Percentiles rank a stretch among this genome's conserved stretches.
These are phyloP conservation scores for Suillus plorans DNA, from an alignment of 768 basidiomycete genomes.

Conservation along the genomic window DNA sequence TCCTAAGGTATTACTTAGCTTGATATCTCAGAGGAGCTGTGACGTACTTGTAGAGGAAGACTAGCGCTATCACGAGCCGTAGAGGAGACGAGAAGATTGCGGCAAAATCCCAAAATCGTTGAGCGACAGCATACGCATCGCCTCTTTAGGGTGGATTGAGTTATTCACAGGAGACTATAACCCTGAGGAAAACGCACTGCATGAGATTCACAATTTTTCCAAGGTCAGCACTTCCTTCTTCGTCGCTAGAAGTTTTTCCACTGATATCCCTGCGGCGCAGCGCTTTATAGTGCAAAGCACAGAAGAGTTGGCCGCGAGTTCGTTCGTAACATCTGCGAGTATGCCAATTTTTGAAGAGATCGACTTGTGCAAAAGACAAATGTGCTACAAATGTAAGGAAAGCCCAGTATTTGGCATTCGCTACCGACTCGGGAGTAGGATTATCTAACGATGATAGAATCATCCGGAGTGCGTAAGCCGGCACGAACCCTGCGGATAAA, in stretches of 20 bases:
- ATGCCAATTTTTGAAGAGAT: conserved; percentile 65
- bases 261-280: conserved; percentile 58
- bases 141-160: conserved; percentile 41
- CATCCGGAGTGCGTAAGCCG: conserved; percentile 61
- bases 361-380: conserved; percentile 66
- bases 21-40: background rate
- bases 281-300: conserved; percentile 67
- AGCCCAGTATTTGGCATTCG: conserved; percentile 58
- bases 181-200: conserved; percentile 47
- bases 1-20: conserved; percentile 34
- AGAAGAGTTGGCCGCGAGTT: conserved; percentile 70
- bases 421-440: conserved; percentile 38
- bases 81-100: conserved; percentile 62
- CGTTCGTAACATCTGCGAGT: conserved; percentile 69
- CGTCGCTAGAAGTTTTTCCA: conserved; percentile 41
- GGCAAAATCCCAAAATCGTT: conserved; percentile 74
- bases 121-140: conserved; percentile 67
- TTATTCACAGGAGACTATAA: conserved; percentile 5
- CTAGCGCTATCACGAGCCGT: conserved; percentile 61
- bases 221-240: conserved; percentile 49
- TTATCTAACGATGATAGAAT: conserved; percentile 53
- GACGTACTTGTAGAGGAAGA: conserved; percentile 71
- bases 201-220: conserved; percentile 74
- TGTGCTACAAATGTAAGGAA: conserved; percentile 59
- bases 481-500: conserved; percentile 53